phyloP scores from a whole-genome alignment of 1,284 basidiomycete species.

The Malassezia obtusa region DNA sequence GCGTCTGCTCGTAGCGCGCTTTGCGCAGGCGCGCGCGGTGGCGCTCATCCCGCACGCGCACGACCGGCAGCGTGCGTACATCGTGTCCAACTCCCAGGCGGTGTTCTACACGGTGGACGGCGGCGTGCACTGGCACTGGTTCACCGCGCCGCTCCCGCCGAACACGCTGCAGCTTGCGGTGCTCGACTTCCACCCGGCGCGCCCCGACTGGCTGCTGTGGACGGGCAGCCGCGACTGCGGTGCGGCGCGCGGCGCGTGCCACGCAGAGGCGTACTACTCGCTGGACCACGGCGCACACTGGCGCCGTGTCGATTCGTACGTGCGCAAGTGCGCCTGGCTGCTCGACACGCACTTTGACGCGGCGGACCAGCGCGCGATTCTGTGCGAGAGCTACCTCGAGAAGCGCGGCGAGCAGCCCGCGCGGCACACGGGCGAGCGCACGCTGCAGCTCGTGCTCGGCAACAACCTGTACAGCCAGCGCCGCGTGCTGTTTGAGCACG shows the following conservation, averaged over 20 bases:
- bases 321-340: constrained; percentile 85
- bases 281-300: constrained; percentile 61
- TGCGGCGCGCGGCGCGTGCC: constrained; percentile 36
- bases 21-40: constrained; percentile 55
- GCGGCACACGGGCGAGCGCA: constrained; percentile 27
- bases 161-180: constrained; percentile 69
- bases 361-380: constrained; percentile 72
- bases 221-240: constrained; percentile 66
- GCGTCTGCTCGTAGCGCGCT: constrained; percentile 12
- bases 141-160: constrained; percentile 59
- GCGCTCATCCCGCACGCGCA: constrained; percentile 77
- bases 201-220: constrained; percentile 80
- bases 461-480: constrained; percentile 66
- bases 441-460: constrained; percentile 71
- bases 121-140: constrained; percentile 63
- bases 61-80: constrained; percentile 70
- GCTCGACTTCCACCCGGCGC: constrained; percentile 74
- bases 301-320: constrained; percentile 71
- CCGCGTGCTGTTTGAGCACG: constrained; percentile 64
- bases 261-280: constrained; percentile 37
- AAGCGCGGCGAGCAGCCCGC: constrained; percentile 70
- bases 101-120: constrained; percentile 72
- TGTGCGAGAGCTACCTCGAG: constrained; percentile 77
- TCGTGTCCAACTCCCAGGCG: constrained; percentile 62
- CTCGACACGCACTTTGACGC: constrained; percentile 63